phyloP scores from a whole-genome alignment of 345 rosid species.

The Euphorbia lathyris region DNA sequence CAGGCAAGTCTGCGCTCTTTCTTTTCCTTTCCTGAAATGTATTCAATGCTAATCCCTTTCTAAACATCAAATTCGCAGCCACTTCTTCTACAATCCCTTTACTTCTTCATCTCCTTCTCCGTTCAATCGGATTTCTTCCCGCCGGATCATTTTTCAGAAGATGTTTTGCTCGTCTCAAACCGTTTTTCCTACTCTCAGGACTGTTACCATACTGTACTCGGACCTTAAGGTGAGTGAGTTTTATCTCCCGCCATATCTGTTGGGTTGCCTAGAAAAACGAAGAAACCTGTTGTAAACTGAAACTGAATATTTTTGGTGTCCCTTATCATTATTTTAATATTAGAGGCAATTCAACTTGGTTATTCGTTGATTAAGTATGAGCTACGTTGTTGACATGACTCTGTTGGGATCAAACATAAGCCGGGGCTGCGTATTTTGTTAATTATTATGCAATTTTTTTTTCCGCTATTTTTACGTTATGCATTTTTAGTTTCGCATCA shows the following conservation, averaged over 20 bases:
- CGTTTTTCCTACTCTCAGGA: constrained; percentile 46
- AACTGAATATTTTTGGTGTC: neutral
- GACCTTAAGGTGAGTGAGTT: constrained; percentile 65
- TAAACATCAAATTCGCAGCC: neutral
- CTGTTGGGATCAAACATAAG: neutral
- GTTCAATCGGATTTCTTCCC: constrained; percentile 12
- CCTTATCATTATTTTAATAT: neutral
- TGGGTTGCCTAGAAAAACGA: neutral
- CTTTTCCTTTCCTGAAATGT: neutral
- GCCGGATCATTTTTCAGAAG: no score
- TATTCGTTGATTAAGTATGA: neutral
- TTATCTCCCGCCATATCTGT: neutral
- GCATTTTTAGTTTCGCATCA: neutral
- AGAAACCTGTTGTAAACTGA: neutral
- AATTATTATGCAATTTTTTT: no score
- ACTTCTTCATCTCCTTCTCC: constrained; percentile 22
- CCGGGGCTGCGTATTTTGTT: neutral
- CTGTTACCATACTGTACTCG: constrained; percentile 67
- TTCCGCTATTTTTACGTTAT: neutral
- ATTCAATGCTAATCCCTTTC: neutral
- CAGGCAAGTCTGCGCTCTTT: neutral
- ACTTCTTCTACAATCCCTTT: constrained; percentile 4
- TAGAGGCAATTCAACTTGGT: neutral
- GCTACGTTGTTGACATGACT: neutral
- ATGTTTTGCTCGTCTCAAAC: constrained; percentile 45